A percentile compares a stretch with the other conserved stretches of the same genome.
Evolutionary conservation across 1,139 yeast species (phyloP).

Genomic region (Hyphopichia buzzinii): DNA sequence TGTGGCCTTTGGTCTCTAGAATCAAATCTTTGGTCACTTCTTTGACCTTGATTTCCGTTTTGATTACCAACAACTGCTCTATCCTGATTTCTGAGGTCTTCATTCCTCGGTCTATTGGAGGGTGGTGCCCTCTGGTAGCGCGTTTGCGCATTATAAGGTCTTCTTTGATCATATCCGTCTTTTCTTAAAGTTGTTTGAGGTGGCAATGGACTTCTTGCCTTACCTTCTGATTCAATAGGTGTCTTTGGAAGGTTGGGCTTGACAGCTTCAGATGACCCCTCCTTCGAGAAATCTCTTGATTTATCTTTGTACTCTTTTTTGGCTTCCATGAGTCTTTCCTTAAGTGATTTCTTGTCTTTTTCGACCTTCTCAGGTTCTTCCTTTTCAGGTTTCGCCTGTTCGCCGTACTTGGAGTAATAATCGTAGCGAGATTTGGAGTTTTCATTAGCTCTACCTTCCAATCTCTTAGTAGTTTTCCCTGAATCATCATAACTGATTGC

Average conservation of each 20-base stretch:
- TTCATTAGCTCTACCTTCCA: constrained; percentile 8
- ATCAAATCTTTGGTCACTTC: too few species aligned
- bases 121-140: too few species aligned
- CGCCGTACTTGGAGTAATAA: constrained; percentile 29
- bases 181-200: constrained; percentile 4
- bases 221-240: neutral
- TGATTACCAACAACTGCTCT: too few species aligned
- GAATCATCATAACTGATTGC: constrained; percentile 5
- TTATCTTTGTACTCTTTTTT: constrained; percentile 18
- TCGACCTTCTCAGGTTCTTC: constrained; percentile 6
- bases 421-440: constrained; percentile 26
- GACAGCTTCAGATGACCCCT: too few species aligned
- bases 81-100: too few species aligned
- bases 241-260: neutral
- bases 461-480: constrained; percentile 1
- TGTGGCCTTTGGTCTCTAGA: too few species aligned
- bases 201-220: constrained; percentile 4
- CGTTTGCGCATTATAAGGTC: neutral
- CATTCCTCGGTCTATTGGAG: too few species aligned
- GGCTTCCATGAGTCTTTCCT: constrained; percentile 22
- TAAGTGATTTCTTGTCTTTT: constrained; percentile 12
- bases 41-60: too few species aligned
- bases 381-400: constrained; percentile 5
- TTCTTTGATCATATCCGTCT: constrained; percentile 5
- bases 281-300: constrained; percentile 10